Evolutionary conservation across 257 asterid genomes (phyloP).

Genomic region (Eustoma russellianum): DNA sequence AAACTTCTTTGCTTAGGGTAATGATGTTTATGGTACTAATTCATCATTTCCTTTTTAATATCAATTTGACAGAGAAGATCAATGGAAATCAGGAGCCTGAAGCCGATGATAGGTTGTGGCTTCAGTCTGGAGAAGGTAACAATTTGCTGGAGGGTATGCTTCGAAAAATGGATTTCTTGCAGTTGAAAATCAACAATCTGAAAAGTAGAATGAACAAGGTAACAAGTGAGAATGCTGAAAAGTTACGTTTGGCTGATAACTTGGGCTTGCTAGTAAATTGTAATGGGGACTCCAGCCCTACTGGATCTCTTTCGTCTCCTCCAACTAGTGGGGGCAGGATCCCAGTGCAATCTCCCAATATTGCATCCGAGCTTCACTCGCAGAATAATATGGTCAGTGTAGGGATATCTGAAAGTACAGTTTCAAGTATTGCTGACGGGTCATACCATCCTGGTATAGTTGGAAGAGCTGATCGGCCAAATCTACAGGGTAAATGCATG

Average conservation of each 20-base stretch:
- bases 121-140: slow-evolving; percentile 26
- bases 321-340: slow-evolving; percentile 34
- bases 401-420: slow-evolving; percentile 25
- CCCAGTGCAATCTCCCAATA: slow-evolving; percentile 35
- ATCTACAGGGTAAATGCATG: slow-evolving; percentile 6
- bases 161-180: slow-evolving; percentile 36
- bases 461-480: no score
- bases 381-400: no score
- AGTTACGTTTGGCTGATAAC: slow-evolving; percentile 21
- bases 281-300: slow-evolving; percentile 20
- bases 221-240: slow-evolving; percentile 36
- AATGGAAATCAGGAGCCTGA: slow-evolving; percentile 25
- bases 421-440: slow-evolving; percentile 41
- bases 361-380: no score
- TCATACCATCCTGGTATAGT: no score
- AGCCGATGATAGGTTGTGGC: slow-evolving; percentile 23
- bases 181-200: slow-evolving; percentile 32
- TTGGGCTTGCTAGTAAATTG: slow-evolving; percentile 14
- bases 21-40: no score
- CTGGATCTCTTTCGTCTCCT: slow-evolving; percentile 25
- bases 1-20: no score
- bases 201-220: slow-evolving; percentile 37
- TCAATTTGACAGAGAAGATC: slow-evolving; percentile 20
- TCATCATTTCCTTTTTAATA: neutral
- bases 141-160: slow-evolving; percentile 31